Conservation (phyloP, 2,329 filamentous ascomycete species). For the Xylariaceae sp. region DNA sequence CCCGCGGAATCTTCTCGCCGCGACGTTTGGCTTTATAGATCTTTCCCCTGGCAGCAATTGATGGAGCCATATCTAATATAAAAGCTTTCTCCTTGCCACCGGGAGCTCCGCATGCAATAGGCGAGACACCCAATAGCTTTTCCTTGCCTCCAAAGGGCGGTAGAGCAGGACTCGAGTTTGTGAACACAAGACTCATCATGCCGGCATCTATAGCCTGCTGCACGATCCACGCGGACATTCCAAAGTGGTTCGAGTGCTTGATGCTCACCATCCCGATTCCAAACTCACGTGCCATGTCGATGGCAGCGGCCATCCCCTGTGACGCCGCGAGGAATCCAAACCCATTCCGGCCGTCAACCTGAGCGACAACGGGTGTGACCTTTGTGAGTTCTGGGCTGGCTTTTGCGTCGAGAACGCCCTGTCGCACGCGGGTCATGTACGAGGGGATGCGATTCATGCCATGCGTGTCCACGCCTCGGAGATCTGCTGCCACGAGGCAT, state of each 20-base stretch:
- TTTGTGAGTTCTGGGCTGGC: slow-evolving; percentile 55
- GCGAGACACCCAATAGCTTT: slow-evolving; percentile 68
- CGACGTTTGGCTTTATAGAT: slow-evolving; percentile 64
- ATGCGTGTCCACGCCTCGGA: slow-evolving; percentile 75
- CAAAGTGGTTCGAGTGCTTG: slow-evolving; percentile 75
- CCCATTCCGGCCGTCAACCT: slow-evolving; percentile 62
- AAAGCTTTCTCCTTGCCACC: slow-evolving; percentile 56
- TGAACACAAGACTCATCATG: slow-evolving; percentile 67
- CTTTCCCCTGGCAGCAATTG: slow-evolving; percentile 64
- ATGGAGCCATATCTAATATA: slow-evolving; percentile 70
- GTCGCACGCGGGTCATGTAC: slow-evolving; percentile 67
- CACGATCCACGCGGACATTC: slow-evolving; percentile 77
- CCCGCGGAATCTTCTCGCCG: slow-evolving; percentile 62
- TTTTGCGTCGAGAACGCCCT: slow-evolving; percentile 59
- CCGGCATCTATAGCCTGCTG: slow-evolving; percentile 68
- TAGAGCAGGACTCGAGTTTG: slow-evolving; percentile 66
- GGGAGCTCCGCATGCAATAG: slow-evolving; percentile 71
- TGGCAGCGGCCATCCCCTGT: slow-evolving; percentile 59
- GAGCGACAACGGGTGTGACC: slow-evolving; percentile 65
- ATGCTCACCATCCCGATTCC: slow-evolving; percentile 74
- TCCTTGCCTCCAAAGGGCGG: slow-evolving; percentile 64
- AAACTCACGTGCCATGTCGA: slow-evolving; percentile 57
- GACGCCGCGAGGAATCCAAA: slow-evolving; percentile 72
- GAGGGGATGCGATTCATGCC: slow-evolving; percentile 73
- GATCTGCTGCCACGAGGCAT: slow-evolving; percentile 67